Percentiles rank a stretch among this genome's conserved stretches.
These are phyloP conservation scores for Andrographis paniculata DNA, from an alignment of 305 asterid species.

Conservation along the genomic window DNA sequence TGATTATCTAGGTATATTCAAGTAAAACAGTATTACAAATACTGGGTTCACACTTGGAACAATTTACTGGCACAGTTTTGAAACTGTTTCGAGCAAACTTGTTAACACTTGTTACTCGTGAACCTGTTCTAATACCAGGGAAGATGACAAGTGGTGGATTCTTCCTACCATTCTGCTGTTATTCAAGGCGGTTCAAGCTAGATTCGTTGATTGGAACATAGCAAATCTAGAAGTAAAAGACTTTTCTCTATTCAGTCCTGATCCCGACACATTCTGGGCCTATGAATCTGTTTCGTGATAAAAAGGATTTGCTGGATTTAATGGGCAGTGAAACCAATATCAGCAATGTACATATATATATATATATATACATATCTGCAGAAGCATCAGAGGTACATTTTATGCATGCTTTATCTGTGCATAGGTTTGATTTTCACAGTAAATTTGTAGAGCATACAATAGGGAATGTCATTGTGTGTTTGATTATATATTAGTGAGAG, in stretches of 20 bases:
- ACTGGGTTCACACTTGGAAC: background rate
- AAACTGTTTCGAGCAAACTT: background rate
- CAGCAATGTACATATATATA: constrained; percentile 21
- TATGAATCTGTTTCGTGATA: constrained; percentile 62
- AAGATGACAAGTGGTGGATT: constrained; percentile 84
- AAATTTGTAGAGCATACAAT: constrained; percentile 6
- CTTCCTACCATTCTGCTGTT: constrained; percentile 73
- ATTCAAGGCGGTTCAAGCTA: constrained; percentile 73
- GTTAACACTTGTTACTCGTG: too few species aligned
- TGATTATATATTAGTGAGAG: too few species aligned
- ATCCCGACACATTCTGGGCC: constrained; percentile 95
- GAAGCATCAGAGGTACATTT: constrained; percentile 10
- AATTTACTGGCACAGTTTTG: background rate
- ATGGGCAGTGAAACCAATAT: constrained; percentile 18
- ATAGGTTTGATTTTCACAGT: constrained; percentile 19
- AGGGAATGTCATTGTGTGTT: too few species aligned
- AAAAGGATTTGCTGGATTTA: background rate
- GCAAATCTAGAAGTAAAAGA: constrained; percentile 86
- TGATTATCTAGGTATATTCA: background rate
- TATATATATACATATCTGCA: background rate
- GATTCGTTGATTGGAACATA: constrained; percentile 83
- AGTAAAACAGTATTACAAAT: background rate
- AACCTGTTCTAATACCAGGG: constrained; percentile 36
- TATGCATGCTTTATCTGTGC: constrained; percentile 22
- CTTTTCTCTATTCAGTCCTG: constrained; percentile 74